Base-by-base conservation (phyloP, 768 basidiomycete species). In the Daedaleopsis sinensis region DNA sequence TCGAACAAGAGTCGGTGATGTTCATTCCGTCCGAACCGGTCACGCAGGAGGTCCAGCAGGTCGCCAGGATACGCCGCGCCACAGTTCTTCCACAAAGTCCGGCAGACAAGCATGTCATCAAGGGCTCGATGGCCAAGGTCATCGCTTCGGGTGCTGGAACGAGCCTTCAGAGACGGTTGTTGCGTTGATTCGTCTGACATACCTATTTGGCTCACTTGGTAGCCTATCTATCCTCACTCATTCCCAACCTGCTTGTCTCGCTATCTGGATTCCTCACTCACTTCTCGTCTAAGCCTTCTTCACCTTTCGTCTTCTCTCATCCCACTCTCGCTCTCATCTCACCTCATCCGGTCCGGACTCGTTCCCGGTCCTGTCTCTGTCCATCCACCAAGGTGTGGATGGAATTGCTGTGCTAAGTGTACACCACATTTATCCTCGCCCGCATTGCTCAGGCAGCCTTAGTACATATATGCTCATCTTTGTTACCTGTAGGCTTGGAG, bases 111-210 rank as follows among this genome's bases (percentile, higher is more conserved):
- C 76, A 78, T 36, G 74, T 81, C 64, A 76, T 84, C 70, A 84
- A 82, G 67, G 80, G 82, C 42, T 81, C 84, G 19, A 82, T 85
- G 79, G 77, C 78, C 18, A 83, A 84, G 67, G 80, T 84, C 36
- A 77, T 81, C 63, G 71, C 69, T 68, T 63, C 69, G 3, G 62
- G 64, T 23, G 39, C 53, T 18, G 55, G 60, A 16, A 57, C 62
- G 27, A 59, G 62, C 15, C 47, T 64, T 13, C 62, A 49, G 55
- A 32, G 62, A 16, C 48, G 58, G 32, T 50, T 64, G 35, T 43
- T 64, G 43, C 62, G 58, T 24, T 56, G 49, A 32, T 32, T 7
- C 27, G 56, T 27, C 38, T 3, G 19, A 15, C 43, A 42, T 24
- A 44, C 18, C 36, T 18, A 19, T 18, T 39, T n/a, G 35, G 16